Evolutionary conservation across 352 stramenopile species (phyloP).

Genomic region (Globisporangium barbulae): DNA sequence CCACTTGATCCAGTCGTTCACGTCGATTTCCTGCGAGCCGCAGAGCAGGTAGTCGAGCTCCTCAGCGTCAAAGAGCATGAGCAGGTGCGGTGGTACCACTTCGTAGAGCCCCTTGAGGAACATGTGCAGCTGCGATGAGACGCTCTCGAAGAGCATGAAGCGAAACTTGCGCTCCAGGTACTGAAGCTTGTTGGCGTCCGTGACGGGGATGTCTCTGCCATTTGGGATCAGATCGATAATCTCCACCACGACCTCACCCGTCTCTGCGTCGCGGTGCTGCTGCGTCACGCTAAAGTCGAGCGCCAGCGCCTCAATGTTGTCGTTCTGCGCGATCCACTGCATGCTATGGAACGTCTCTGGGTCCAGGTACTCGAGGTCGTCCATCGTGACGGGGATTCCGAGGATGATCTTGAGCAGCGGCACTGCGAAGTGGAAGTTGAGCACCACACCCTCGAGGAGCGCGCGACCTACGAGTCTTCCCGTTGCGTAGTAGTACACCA

Average conservation of each 20-base stretch:
- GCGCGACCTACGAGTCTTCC: slow-evolving; percentile 57
- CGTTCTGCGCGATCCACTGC: slow-evolving; percentile 62
- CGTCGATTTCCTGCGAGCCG: slow-evolving; percentile 91
- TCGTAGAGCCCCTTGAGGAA: slow-evolving; percentile 97
- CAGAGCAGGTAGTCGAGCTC: slow-evolving; percentile 96
- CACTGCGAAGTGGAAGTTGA: slow-evolving; percentile 92
- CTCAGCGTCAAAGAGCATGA: slow-evolving; percentile 96
- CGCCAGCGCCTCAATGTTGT: slow-evolving; percentile 44
- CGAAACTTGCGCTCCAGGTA: slow-evolving; percentile 93
- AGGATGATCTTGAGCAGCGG: slow-evolving; percentile 98
- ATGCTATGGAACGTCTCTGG: slow-evolving; percentile 57
- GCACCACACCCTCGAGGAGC: slow-evolving; percentile 90
- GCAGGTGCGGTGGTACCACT: slow-evolving; percentile 90
- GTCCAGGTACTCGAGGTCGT: slow-evolving; percentile 91
- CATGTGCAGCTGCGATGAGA: slow-evolving; percentile 84
- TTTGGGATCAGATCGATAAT: slow-evolving; percentile 58
- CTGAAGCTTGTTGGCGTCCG: slow-evolving; percentile 93
- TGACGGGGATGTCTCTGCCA: slow-evolving; percentile 84
- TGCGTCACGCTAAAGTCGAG: slow-evolving; percentile 66
- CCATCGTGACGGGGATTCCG: slow-evolving; percentile 91
- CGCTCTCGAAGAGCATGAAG: slow-evolving; percentile 91
- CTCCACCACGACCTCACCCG: slow-evolving; percentile 15
- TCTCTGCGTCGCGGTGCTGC: slow-evolving; percentile 2
- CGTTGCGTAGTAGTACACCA: slow-evolving; percentile 59
- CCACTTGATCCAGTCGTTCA: slow-evolving; percentile 92